Conservation (phyloP, 805 yeast species). For the Candida incommunis region DNA sequence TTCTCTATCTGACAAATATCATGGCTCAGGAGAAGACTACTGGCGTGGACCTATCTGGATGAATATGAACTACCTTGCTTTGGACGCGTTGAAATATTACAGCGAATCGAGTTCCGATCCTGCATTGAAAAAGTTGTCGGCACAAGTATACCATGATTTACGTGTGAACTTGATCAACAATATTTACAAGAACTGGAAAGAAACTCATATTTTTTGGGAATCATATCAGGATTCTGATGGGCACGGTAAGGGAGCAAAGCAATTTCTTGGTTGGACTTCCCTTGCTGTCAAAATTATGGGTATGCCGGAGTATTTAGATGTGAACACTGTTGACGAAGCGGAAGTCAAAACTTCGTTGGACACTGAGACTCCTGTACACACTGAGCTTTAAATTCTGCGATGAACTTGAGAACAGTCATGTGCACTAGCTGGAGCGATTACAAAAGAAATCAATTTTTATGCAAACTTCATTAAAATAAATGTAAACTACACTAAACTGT, state of each 20-base stretch:
- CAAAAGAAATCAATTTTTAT: too few species aligned
- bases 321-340: too few species aligned
- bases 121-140: conserved; percentile 26
- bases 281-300: conserved; percentile 67
- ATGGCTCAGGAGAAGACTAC: conserved; percentile 75
- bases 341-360: too few species aligned
- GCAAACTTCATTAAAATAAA: too few species aligned
- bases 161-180: conserved; percentile 57
- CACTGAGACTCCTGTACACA: too few species aligned
- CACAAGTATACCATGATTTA: conserved; percentile 39
- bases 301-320: conserved; percentile 62
- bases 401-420: too few species aligned
- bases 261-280: conserved; percentile 92
- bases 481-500: not conserved
- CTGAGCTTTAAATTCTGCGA: too few species aligned
- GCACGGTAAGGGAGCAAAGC: conserved; percentile 64
- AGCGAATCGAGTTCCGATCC: conserved; percentile 18
- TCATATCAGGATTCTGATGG: conserved; percentile 76
- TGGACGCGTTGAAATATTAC: conserved; percentile 58
- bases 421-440: too few species aligned
- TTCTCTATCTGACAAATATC: conserved; percentile 48
- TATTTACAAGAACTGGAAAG: conserved; percentile 51
- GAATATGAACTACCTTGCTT: conserved; percentile 70
- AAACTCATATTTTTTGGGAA: conserved; percentile 80
- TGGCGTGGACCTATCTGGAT: conserved; percentile 96